Conservation (phyloP, 73 alveolate species). For the Paramecium caudatum region DNA sequence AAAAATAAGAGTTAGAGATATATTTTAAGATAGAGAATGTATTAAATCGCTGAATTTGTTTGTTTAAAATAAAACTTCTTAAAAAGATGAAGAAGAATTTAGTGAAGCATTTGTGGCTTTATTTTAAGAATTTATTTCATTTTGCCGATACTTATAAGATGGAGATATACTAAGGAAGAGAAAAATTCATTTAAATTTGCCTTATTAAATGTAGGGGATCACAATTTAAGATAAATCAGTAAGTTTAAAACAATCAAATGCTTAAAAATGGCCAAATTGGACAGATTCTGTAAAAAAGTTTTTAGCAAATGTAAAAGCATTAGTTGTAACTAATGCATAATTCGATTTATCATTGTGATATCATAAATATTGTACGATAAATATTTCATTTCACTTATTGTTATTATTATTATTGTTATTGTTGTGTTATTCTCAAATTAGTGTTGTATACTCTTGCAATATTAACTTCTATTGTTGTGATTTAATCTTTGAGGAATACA, state of each 20-base stretch:
- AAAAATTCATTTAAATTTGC: conserved; percentile 23
- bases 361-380: too few species aligned
- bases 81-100: conserved; percentile 66
- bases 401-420: conserved; percentile 59
- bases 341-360: conserved; percentile 56
- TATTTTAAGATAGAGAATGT: background rate
- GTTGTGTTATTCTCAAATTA: conserved; percentile 80
- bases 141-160: conserved; percentile 11
- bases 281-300: conserved; percentile 49
- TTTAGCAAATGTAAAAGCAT: conserved; percentile 52
- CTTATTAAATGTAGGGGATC: conserved; percentile 19
- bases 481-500: conserved; percentile 91
- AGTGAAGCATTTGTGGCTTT: conserved; percentile 30
- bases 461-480: conserved; percentile 95
- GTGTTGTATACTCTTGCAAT: conserved; percentile 94
- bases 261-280: conserved; percentile 59
- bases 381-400: conserved; percentile 34
- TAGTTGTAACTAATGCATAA: conserved; percentile 50
- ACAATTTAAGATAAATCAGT: background rate
- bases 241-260: background rate
- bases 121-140: conserved; percentile 14
- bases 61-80: background rate
- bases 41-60: background rate
- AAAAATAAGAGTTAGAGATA: conserved; percentile 4
- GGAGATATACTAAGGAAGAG: conserved; percentile 36